Base-by-base conservation (phyloP, 495 filamentous ascomycete species). In the Neurospora tetraspora region DNA sequence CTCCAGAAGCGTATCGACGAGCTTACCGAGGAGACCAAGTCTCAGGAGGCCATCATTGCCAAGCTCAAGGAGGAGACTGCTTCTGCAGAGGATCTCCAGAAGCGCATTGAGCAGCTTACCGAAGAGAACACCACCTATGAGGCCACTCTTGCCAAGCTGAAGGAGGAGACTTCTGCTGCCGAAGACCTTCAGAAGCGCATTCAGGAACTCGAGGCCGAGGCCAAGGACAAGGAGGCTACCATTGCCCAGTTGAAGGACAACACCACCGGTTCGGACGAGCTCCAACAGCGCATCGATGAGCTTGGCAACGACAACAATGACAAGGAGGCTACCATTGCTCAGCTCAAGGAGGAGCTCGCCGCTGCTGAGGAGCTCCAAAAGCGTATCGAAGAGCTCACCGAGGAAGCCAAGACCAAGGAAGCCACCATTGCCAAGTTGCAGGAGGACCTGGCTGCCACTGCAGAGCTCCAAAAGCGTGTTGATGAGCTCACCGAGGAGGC, bases 61-160 rank as follows among this genome's bases (percentile, higher is more conserved):
- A 83, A 83, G 71, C 79, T 88, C 27, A 85, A 84, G 73, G 82
- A 84, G 23, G 85, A 87, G 36, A 79, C 78, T 65, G 81, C 81
- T 42, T 74, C 79, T 45, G 82, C 81, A 2, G 73, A 81, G 68
- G 79, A 83, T 69, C 83, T 79, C 70, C 81, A 84, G 74, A 80
- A 80, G 72, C 81, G 80, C 18, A 80, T 78, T 69, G 81, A 81
- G 14, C 79, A 76, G 12, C 78, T 85, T 31, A 72, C 80, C 38
- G 78, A 80, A 69, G 78, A 82, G 53, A 80, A 80, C 61, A 76
- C 81, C 53, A 78, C 82, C 47, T 80, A 82, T 71, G 85, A 87
- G 31, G 82, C 80, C 12, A 75, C 75, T 2, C 81, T 83, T 14
- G 79, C 82, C 23, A 83, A 83, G 71, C 78, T 88, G 31, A 85